A percentile compares a stretch with the other conserved stretches of the same genome.
phyloP scores from a whole-genome alignment of 1,139 yeast genomes.

The Suhomyces bribrorum region DNA sequence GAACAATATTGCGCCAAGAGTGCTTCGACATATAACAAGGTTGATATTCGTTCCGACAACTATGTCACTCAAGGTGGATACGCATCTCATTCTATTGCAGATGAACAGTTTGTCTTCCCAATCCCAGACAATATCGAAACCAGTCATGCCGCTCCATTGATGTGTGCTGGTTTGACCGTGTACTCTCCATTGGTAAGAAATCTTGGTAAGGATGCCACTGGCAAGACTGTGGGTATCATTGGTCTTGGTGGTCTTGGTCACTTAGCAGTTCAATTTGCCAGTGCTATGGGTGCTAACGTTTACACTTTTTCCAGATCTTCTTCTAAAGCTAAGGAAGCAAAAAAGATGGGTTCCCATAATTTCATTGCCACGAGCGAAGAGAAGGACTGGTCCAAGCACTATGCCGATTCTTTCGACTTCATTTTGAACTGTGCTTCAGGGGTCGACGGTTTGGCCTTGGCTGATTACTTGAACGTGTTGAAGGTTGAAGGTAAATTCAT shows the following conservation, averaged over 20 bases:
- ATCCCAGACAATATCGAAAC: constrained; percentile 54
- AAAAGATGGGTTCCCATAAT: constrained; percentile 40
- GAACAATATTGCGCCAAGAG: constrained; percentile 51
- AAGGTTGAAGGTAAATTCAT: constrained; percentile 50
- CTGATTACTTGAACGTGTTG: constrained; percentile 33
- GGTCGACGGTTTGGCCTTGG: constrained; percentile 33
- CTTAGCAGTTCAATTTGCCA: constrained; percentile 43
- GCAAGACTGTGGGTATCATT: constrained; percentile 50
- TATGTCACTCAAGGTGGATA: constrained; percentile 61
- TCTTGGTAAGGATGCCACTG: constrained; percentile 29
- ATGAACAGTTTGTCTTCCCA: constrained; percentile 54
- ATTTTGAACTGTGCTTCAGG: constrained; percentile 51
- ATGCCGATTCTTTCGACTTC: constrained; percentile 44
- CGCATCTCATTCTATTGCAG: constrained; percentile 55
- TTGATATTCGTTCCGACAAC: constrained; percentile 36
- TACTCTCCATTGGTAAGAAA: constrained; percentile 53
- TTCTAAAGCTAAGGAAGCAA: constrained; percentile 38
- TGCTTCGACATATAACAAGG: constrained; percentile 47
- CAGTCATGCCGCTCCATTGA: constrained; percentile 58
- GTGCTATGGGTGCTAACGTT: constrained; percentile 44
- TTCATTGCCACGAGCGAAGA: constrained; percentile 43
- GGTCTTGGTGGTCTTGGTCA: constrained; percentile 54
- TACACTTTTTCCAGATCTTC: constrained; percentile 41
- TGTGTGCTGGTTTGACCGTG: constrained; percentile 70
- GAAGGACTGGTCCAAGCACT: constrained; percentile 31